These are phyloP conservation scores for Hibiscus mutabilis DNA, from an alignment of 345 rosid species.

Conservation along the genomic window DNA sequence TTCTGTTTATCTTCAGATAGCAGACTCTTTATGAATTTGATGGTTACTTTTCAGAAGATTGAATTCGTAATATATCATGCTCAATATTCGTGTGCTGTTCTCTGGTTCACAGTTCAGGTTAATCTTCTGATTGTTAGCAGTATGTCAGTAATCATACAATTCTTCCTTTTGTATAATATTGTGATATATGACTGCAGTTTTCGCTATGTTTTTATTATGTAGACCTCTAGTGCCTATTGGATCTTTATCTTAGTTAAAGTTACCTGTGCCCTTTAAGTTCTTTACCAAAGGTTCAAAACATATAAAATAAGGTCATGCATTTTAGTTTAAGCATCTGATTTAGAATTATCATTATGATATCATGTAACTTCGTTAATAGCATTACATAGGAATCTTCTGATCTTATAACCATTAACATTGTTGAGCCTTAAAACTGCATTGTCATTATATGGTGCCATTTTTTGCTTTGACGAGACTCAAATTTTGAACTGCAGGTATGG, in stretches of 20 bases:
- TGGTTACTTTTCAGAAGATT: neutral
- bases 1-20: no score
- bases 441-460: neutral
- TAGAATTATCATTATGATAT: neutral
- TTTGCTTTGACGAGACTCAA: slow-evolving; percentile 5
- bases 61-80: neutral
- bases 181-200: neutral
- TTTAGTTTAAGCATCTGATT: neutral
- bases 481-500: slow-evolving; percentile 66
- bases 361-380: neutral
- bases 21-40: neutral
- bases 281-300: neutral
- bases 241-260: slow-evolving; percentile 1
- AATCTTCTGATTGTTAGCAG: neutral
- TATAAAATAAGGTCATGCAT: neutral
- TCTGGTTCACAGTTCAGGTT: slow-evolving; percentile 4
- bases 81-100: neutral
- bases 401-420: neutral
- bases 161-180: neutral
- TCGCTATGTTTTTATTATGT: neutral
- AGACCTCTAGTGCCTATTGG: neutral
- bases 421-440: neutral
- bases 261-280: neutral
- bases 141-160: neutral
- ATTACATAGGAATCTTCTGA: neutral